phyloP scores from a whole-genome alignment of 768 basidiomycete species.

The Russula vinacea region DNA sequence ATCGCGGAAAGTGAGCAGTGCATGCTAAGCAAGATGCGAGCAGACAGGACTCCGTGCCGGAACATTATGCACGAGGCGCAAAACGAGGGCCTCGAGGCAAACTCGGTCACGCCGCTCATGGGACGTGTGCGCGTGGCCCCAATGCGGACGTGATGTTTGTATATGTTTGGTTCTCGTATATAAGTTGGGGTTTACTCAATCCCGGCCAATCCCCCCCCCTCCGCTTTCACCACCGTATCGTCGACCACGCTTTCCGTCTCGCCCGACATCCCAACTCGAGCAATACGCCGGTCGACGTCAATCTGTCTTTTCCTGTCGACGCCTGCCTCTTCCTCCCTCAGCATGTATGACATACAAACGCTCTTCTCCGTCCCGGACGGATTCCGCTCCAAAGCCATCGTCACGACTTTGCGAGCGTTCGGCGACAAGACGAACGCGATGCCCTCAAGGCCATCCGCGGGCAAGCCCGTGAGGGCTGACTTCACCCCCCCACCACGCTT shows the following conservation, averaged over 20 bases:
- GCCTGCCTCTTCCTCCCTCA: neutral
- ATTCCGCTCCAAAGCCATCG: conserved; percentile 19
- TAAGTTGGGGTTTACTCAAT: conserved; percentile 13
- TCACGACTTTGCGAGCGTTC: conserved; percentile 20
- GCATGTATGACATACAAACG: conserved; percentile 24
- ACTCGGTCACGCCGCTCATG: neutral
- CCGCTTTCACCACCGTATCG: conserved; percentile 6
- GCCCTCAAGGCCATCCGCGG: conserved; percentile 10
- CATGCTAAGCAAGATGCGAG: neutral
- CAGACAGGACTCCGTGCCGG: neutral
- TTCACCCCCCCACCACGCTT: conserved; percentile 15
- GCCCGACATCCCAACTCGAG: conserved; percentile 3
- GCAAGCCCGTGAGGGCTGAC: conserved; percentile 2
- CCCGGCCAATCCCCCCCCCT: neutral
- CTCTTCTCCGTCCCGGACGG: conserved; percentile 19
- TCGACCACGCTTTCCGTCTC: conserved; percentile 14
- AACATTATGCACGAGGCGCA: conserved; percentile 3
- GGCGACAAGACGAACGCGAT: conserved; percentile 23
- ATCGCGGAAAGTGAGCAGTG: neutral
- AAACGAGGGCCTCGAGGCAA: conserved; percentile 11
- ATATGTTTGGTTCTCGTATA: conserved; percentile 15
- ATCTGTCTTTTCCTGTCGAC: conserved; percentile 15
- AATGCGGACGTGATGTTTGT: conserved; percentile 21
- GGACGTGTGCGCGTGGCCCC: conserved; percentile 5
- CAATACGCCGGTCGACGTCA: conserved; percentile 18